Percentiles rank a stretch among this genome's conserved stretches.
Conservation (phyloP, 768 basidiomycete genomes). For the Tricholoma matsutake region DNA sequence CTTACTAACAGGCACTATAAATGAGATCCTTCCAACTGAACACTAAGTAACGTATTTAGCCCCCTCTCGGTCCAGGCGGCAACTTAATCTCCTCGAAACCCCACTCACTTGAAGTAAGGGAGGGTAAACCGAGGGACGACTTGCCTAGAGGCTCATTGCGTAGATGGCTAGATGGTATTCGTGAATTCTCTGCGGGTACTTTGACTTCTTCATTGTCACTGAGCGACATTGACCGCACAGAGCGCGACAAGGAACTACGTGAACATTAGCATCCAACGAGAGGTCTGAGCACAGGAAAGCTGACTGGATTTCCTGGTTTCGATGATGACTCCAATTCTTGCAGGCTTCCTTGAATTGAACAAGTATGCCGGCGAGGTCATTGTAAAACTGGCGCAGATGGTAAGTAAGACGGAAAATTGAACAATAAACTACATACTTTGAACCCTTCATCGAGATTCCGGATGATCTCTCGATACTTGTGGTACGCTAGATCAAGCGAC, state of each 20-base stretch:
- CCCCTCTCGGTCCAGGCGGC: conserved; percentile 37
- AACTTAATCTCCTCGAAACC: conserved; percentile 47
- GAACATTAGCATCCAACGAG: conserved; percentile 6
- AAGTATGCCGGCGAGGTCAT: conserved; percentile 73
- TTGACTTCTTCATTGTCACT: conserved; percentile 4
- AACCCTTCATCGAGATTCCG: conserved; percentile 87
- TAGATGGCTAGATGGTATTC: conserved; percentile 3
- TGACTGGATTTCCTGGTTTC: conserved; percentile 76
- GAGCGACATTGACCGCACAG: conserved; percentile 34
- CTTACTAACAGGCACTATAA: no score
- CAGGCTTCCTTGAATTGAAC: conserved; percentile 74
- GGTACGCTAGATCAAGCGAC: conserved; percentile 79
- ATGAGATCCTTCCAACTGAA: no score
- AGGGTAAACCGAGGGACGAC: conserved; percentile 39
- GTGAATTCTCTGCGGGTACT: conserved; percentile 1
- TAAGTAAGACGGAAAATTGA: background rate
- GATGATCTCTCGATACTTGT: conserved; percentile 82
- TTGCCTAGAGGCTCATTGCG: conserved; percentile 20
- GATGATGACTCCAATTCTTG: conserved; percentile 65
- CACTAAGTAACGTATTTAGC: background rate
- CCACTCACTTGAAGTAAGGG: conserved; percentile 51
- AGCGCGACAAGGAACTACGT: conserved; percentile 40
- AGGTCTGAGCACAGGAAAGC: conserved; percentile 18
- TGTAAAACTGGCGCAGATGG: conserved; percentile 69
- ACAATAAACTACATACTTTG: conserved; percentile 46